Percentiles rank a stretch among this genome's conserved stretches.
Conservation (phyloP, 2,329 filamentous ascomycete species). For the Dothistroma pini region DNA sequence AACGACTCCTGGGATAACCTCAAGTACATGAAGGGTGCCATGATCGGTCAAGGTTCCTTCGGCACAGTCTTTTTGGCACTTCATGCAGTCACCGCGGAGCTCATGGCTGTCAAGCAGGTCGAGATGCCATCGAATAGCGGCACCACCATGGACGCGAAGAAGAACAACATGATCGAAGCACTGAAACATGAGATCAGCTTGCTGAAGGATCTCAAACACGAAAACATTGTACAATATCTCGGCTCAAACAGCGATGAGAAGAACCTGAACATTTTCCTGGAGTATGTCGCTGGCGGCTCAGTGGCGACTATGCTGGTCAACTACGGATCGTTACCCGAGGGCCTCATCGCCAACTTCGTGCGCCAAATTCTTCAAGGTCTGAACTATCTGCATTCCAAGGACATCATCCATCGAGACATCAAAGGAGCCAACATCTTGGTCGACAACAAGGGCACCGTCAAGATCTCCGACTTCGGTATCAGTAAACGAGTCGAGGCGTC, state of each 20-base stretch:
- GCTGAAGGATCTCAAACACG: slow-evolving; percentile 87
- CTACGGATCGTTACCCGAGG: slow-evolving; percentile 91
- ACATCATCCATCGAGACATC: slow-evolving; percentile 98
- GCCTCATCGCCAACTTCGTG: slow-evolving; percentile 92
- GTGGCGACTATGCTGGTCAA: slow-evolving; percentile 99
- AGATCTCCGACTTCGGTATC: slow-evolving; percentile 99
- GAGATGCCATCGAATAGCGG: slow-evolving; percentile 80
- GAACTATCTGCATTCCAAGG: slow-evolving; percentile 86
- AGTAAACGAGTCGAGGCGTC: slow-evolving; percentile 95
- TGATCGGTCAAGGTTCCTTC: slow-evolving; percentile 96
- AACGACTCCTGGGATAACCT: slow-evolving; percentile 94
- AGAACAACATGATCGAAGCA: slow-evolving; percentile 97
- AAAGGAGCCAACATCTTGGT: slow-evolving; percentile 99
- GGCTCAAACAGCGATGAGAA: slow-evolving; percentile 89
- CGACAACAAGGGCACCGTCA: slow-evolving; percentile 98
- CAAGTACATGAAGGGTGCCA: slow-evolving; percentile 98
- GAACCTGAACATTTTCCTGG: slow-evolving; percentile 98
- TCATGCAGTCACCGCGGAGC: slow-evolving; percentile 92
- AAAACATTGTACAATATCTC: slow-evolving; percentile 97
- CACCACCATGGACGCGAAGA: slow-evolving; percentile 76
- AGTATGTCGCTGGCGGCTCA: slow-evolving; percentile 95
- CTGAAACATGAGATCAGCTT: slow-evolving; percentile 95
- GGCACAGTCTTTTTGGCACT: slow-evolving; percentile 92
- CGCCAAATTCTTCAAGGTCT: slow-evolving; percentile 91
- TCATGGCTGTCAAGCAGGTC: slow-evolving; percentile 98